Evolutionary conservation across 805 yeast species (phyloP).

Genomic region (Tanozyma kutaoensis): DNA sequence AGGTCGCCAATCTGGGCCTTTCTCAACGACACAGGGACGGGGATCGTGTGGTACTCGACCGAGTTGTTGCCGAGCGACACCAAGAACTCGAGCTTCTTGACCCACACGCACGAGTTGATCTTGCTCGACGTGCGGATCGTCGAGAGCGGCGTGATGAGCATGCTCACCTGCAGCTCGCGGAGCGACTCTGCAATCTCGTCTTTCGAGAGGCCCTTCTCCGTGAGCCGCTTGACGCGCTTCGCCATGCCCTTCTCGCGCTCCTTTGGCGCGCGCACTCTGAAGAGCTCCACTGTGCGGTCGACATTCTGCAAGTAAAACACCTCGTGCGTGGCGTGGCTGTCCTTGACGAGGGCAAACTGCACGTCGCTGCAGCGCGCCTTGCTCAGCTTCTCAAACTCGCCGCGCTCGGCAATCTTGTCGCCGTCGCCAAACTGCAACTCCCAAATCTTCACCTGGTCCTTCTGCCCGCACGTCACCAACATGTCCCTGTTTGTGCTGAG

Average conservation of each 20-base stretch:
- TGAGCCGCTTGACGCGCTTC: conserved; percentile 65
- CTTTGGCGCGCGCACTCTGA: conserved; percentile 59
- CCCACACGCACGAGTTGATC: conserved; percentile 57
- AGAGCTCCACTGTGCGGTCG: conserved; percentile 71
- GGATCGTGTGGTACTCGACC: conserved; percentile 51
- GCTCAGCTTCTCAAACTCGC: conserved; percentile 63
- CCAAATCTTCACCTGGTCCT: conserved; percentile 81
- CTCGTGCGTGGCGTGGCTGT: conserved; percentile 20
- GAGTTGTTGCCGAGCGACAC: conserved; percentile 62
- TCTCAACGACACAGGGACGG: conserved; percentile 40
- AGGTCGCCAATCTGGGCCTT: conserved; percentile 33
- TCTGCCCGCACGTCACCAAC: conserved; percentile 63
- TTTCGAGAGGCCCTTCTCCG: conserved; percentile 49
- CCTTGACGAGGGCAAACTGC: conserved; percentile 26
- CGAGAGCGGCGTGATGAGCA: conserved; percentile 58
- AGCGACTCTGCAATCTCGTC: conserved; percentile 40
- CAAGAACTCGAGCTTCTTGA: conserved; percentile 43
- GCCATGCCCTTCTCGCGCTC: conserved; percentile 62
- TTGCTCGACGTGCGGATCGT: conserved; percentile 52
- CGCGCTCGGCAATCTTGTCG: conserved; percentile 38
- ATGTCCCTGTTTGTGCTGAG: conserved; percentile 26
- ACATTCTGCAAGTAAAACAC: conserved; percentile 63
- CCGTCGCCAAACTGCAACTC: conserved; percentile 33
- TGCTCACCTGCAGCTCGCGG: conserved; percentile 34
- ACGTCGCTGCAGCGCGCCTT: conserved; percentile 56